These are phyloP conservation scores for Tetrahymena thermophila DNA, from an alignment of 73 alveolate species.

Conservation along the genomic window DNA sequence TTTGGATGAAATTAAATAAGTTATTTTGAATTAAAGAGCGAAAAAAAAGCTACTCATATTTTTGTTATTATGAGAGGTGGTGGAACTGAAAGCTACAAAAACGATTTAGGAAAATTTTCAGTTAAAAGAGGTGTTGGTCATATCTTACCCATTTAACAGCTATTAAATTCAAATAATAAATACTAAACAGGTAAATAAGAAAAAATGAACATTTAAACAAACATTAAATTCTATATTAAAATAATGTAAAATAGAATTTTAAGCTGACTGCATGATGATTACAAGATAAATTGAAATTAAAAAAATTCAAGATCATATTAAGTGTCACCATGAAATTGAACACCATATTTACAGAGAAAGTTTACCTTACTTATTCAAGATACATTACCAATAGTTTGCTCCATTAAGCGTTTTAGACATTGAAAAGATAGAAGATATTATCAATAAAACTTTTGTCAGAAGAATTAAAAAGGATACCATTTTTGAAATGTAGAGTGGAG, in stretches of 20 bases:
- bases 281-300: not conserved
- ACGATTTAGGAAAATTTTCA: constrained; percentile 2
- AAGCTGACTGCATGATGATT: constrained; percentile 22
- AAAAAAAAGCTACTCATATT: constrained; percentile 4
- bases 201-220: not conserved
- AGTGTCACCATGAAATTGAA: not conserved
- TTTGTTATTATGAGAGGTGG: constrained; percentile 31
- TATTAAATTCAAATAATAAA: constrained; percentile 11
- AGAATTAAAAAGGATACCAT: not conserved
- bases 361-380: not conserved
- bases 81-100: constrained; percentile 17
- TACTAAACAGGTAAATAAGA: not conserved
- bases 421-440: not conserved
- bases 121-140: constrained; percentile 14
- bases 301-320: not conserved
- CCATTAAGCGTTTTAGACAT: not conserved
- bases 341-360: not conserved
- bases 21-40: not conserved
- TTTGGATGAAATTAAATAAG: too few relatives aligned
- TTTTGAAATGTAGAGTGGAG: not conserved
- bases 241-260: not conserved
- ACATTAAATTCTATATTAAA: not conserved
- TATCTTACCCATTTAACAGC: constrained; percentile 4
- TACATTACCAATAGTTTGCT: not conserved
- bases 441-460: not conserved